These are phyloP conservation scores for Magnolia officinalis DNA, from an alignment of 164 flowering plant species.

Conservation along the genomic window DNA sequence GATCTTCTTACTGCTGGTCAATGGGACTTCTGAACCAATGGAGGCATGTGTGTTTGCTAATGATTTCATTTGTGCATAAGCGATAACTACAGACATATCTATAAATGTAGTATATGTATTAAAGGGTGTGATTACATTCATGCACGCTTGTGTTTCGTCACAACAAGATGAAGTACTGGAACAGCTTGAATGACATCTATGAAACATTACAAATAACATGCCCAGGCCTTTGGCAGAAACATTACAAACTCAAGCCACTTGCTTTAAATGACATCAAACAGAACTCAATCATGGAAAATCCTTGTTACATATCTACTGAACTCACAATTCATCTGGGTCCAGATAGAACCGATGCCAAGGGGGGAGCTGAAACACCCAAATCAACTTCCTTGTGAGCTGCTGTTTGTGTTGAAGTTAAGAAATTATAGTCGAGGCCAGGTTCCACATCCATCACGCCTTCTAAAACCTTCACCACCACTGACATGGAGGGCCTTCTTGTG, in stretches of 20 bases:
- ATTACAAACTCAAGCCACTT: background rate
- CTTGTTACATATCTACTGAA: background rate
- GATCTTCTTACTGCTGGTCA: too few species aligned
- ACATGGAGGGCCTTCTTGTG: constrained; percentile 20
- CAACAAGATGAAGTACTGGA: too few species aligned
- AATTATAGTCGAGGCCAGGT: background rate
- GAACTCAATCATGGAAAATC: background rate
- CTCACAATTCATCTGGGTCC: constrained; percentile 13
- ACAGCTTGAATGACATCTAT: background rate
- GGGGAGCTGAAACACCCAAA: constrained; percentile 4
- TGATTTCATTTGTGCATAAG: too few species aligned
- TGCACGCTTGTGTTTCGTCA: too few species aligned
- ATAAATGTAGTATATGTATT: too few species aligned
- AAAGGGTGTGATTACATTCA: too few species aligned
- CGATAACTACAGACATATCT: too few species aligned
- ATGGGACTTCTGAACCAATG: too few species aligned
- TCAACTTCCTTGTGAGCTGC: constrained; percentile 2
- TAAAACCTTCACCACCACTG: constrained; percentile 22
- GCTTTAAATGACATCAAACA: background rate
- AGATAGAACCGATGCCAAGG: constrained; percentile 7
- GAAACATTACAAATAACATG: background rate
- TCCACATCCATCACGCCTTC: constrained; percentile 18
- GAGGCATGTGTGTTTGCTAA: too few species aligned
- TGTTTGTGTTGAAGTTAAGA: constrained; percentile 10
- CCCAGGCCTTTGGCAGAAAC: background rate